Evolutionary conservation across 2,329 filamentous ascomycete species (phyloP).

Genomic region (Penicillium vulpinum): DNA sequence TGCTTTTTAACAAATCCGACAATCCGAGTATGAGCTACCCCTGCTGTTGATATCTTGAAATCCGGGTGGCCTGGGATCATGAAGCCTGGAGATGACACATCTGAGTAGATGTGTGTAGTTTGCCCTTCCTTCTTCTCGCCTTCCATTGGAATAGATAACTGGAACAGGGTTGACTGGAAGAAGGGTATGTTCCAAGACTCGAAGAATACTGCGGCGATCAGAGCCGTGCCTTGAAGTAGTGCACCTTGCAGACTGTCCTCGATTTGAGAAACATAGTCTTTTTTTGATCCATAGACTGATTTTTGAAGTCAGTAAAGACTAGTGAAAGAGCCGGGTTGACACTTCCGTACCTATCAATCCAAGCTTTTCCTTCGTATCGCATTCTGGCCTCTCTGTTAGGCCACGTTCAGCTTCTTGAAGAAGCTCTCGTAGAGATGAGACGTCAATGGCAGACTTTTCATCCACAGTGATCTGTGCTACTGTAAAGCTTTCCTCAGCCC

Average conservation of each 20-base stretch:
- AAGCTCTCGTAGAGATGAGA: constrained; percentile 11
- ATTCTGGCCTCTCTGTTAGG: constrained; percentile 24
- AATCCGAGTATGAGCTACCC: constrained; percentile 66
- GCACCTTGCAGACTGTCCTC: constrained; percentile 6
- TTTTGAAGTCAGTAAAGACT: background rate
- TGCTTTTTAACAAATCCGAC: constrained; percentile 65
- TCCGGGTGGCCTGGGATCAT: constrained; percentile 52
- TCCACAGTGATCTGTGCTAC: constrained; percentile 55
- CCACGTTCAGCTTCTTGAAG: constrained; percentile 16
- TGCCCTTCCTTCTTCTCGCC: background rate
- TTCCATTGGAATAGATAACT: constrained; percentile 15
- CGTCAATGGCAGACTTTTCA: constrained; percentile 3
- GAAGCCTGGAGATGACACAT: constrained; percentile 47
- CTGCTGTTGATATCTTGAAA: constrained; percentile 57
- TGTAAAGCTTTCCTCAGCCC: constrained; percentile 69
- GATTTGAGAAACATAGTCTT: constrained; percentile 24
- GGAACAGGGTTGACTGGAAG: constrained; percentile 13
- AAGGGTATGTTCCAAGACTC: constrained; percentile 15
- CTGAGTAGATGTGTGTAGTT: constrained; percentile 46
- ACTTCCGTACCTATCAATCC: constrained; percentile 25
- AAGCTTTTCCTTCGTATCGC: constrained; percentile 21
- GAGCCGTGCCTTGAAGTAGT: background rate
- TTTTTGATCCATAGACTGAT: constrained; percentile 29
- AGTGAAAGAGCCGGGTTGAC: background rate
- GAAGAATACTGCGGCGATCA: constrained; percentile 22